Base-by-base conservation (phyloP, 805 yeast genomes). In the Sugiyamaella lignohabitans region DNA sequence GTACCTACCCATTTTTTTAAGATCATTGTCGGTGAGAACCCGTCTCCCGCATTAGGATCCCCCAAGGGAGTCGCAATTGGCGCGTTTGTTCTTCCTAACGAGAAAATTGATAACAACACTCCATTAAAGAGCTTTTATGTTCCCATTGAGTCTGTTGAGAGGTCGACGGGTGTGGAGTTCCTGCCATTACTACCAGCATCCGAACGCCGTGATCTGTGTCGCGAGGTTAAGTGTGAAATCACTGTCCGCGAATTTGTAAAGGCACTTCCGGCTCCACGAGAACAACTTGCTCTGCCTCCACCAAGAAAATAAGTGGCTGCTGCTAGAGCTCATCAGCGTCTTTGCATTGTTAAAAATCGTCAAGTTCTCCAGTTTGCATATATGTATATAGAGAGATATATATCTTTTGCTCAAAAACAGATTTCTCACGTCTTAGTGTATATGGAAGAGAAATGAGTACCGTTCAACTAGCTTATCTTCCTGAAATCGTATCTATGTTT, bases 1-100 rank as follows among this genome's bases (percentile, higher is more conserved):
- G 98, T 93, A 8, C 98, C 98, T 21, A 93, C 98, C 0, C 98
- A 93, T 64, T 93, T 93, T 61, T 93, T 82, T 76, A 93, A 93
- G 68, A 68, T 93, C 49, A 70, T 93, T 46, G 86, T 93, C 40
- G 97, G 93, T 5, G 98, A 93, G 63, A 65, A 69, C 16, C 74
- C 79, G 3, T 58, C 65, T 45, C 29, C 43, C 14, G 19, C 14
- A 3, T 65, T 72, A 14, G 39, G 30, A 10, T 36, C 53, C 4
- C 49, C 49, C 21, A 53, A 51, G 38, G 58, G 65, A 2, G 68
- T 87, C 10, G 78, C 91, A 2, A 87, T 87, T 5, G 98, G 84
- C 1, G 96, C 98, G 0, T 93, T 93, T 69, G 96, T 93, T 11
- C 64, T 93, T 55, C 98, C 98, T 22, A 93, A 93, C 62, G 87